Evolutionary conservation across 768 basidiomycete species (phyloP), one percentile per base, ranked within the genome.

Genomic region (Boletellus emodensis): DNA sequence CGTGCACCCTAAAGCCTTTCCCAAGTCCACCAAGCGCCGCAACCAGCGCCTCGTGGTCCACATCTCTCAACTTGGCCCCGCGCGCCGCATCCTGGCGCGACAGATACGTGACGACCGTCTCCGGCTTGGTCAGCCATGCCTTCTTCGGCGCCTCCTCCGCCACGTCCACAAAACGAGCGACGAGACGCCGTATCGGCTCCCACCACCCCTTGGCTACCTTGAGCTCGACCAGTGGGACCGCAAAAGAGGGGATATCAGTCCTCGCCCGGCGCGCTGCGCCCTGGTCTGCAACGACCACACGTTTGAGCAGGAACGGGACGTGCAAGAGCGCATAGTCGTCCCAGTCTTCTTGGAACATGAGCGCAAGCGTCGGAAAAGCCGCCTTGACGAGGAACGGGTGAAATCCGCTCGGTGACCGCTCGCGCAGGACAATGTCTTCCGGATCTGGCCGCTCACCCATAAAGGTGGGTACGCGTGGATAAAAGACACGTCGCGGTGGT

Each of bases 341-440:
- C 81, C 90, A 92, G 60, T 94, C 91, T 51, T 84, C 79, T 15
- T 72, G 51, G 64, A 84, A 91, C 71, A 87, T 78, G 45, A 84
- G 67, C 2, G 75, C 80, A 54, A 87, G 75, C 14, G 75, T 77
- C 0, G 90, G 87, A 60, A 89, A 87, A n/a, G 85, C 83, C 0
- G 82, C 78, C 61, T 89, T 87, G 44, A 76, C 68, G n/a, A 85
- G 71, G 57, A 79, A 80, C 0, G 85, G 85, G 67, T 92, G 88
- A 56, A 90, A 79, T 5, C 84, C 84, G 22, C 76, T 80, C 51
- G 81, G 75, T 2, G 76, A 75, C 14, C 83, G 79, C 5, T 66
- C 67, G 20, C 67, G 62, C 53, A 62, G 60, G 41, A 78, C 52
- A 24, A 66, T 57, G 0, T 28, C 56, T 2, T 69, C 61, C 0